Percentiles rank a stretch among this genome's conserved stretches.
These are phyloP conservation scores for Peltaster fructicola DNA, from an alignment of 2,329 filamentous ascomycete species.

Conservation along the genomic window DNA sequence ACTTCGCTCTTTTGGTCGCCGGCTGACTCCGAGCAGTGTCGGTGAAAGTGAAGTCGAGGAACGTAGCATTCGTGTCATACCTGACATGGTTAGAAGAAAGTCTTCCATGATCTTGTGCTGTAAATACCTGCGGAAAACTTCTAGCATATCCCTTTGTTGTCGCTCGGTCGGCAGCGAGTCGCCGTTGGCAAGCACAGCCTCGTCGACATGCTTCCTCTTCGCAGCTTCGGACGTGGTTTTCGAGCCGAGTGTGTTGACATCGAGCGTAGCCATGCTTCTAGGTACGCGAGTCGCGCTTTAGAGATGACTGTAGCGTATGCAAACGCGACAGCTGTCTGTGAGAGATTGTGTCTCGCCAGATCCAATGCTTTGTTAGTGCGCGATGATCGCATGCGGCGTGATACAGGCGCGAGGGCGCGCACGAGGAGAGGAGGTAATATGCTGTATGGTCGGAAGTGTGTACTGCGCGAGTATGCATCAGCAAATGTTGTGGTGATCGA, in stretches of 20 bases:
- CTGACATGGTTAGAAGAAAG: slow-evolving; percentile 8
- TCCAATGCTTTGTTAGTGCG: too few species aligned
- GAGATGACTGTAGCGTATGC: too few species aligned
- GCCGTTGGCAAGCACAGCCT: slow-evolving; percentile 11
- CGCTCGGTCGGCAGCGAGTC: slow-evolving; percentile 10
- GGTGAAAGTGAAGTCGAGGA: slow-evolving; percentile 24
- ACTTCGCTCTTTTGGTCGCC: slow-evolving; percentile 27
- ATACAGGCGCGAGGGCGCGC: too few species aligned
- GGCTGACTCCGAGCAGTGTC: slow-evolving; percentile 20
- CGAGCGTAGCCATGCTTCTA: slow-evolving; percentile 6
- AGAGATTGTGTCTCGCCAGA: too few species aligned
- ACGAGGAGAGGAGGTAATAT: background rate
- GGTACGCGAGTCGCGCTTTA: too few species aligned
- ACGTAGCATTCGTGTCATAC: slow-evolving; percentile 27
- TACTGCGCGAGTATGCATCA: too few species aligned
- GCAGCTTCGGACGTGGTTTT: slow-evolving; percentile 1
- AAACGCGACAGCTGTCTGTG: too few species aligned
- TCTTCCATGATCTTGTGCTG: background rate
- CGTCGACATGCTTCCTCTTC: slow-evolving; percentile 31
- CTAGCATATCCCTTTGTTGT: slow-evolving; percentile 23
- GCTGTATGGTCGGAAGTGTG: background rate
- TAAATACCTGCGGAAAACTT: slow-evolving; percentile 24
- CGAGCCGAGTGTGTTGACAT: slow-evolving; percentile 9
- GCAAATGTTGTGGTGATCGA: too few species aligned
- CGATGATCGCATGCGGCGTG: too few species aligned